Base-by-base conservation (phyloP, 495 filamentous ascomycete species). In the Trichoderma gamsii region DNA sequence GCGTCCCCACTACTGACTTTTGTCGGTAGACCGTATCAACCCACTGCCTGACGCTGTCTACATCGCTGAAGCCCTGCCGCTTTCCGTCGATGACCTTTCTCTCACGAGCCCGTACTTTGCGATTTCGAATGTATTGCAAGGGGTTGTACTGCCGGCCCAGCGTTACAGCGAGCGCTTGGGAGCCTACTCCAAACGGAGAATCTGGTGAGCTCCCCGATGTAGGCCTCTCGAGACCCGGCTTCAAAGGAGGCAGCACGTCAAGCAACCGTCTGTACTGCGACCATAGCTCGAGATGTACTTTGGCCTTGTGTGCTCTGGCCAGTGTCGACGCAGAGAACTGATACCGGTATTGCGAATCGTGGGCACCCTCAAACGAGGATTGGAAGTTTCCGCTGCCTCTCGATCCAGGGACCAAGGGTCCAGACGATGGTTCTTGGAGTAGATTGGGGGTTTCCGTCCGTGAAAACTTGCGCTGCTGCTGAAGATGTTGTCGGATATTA, bases 41-140 rank as follows among this genome's bases (percentile, higher is more conserved):
- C 93, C 93, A 97, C 35, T 80, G 79, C 56, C 84, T 86, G 3
- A 96, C 90, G 63, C 76, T 85, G 3, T 83, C 79, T 6, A 89
- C 75, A 75, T 96, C 89, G 66, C 85, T 82, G 85, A 93, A 97
- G 1, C 90, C 90, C 65, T 90, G 85, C n/a, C 82, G 80, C 59
- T 90, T 86, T 18, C 88, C 83, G 72, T 93, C 86, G 44, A 96
- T 87, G 0, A 83, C 75, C 68, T 85, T 86, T 41, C 89, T 82
- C 74, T 92, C 90, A 32, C 91, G 83, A 66, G 88, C 87, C 65
- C 93, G 84, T 5, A 93, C 82, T 70, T 91, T 90, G 27, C 93
- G 84, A 72, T 97, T 96, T 23, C 93, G 87, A 64, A 97, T 88
- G 71, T 87, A 89, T 73, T 97, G 93, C 27, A 97, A 81, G 6